Evolutionary conservation across 2,329 filamentous ascomycete genomes (phyloP).

Genomic region (Fusarium haematococcum): DNA sequence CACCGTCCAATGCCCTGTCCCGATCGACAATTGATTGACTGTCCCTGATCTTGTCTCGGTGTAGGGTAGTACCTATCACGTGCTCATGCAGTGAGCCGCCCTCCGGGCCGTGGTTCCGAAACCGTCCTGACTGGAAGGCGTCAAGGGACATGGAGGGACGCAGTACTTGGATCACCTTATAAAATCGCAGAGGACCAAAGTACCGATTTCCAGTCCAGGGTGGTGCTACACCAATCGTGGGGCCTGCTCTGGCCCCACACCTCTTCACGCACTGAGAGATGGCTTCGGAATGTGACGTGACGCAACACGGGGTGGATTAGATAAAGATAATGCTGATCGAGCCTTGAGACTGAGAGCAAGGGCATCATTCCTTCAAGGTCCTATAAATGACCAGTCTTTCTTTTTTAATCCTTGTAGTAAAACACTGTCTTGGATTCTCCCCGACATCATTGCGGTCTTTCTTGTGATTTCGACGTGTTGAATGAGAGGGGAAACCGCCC

Average conservation of each 20-base stretch:
- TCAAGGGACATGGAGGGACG: not conserved
- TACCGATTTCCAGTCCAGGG: not conserved
- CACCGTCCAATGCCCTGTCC: not conserved
- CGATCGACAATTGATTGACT: not conserved
- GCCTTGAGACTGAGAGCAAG: not conserved
- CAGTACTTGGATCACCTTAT: not conserved
- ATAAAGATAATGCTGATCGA: slow-evolving; percentile 11
- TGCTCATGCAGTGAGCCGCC: not conserved
- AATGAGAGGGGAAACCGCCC: slow-evolving; percentile 5
- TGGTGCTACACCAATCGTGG: not conserved
- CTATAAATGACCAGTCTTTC: not conserved
- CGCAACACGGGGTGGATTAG: slow-evolving; percentile 27
- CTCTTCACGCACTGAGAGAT: not conserved
- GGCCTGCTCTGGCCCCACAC: not conserved
- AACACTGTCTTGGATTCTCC: slow-evolving; percentile 13
- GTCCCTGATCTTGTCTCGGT: not conserved
- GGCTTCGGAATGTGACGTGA: slow-evolving; percentile 34
- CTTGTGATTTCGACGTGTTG: not conserved
- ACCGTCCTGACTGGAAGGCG: not conserved
- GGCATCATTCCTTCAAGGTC: not conserved
- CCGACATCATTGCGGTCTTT: not conserved
- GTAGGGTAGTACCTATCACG: slow-evolving; percentile 20
- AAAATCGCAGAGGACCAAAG: not conserved
- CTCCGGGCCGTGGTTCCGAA: slow-evolving; percentile 9
- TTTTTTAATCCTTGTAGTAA: not conserved